A percentile compares a stretch with the other conserved stretches of the same genome.
Conservation (phyloP, 768 basidiomycete species). For the Tylopilus subfusipes region DNA sequence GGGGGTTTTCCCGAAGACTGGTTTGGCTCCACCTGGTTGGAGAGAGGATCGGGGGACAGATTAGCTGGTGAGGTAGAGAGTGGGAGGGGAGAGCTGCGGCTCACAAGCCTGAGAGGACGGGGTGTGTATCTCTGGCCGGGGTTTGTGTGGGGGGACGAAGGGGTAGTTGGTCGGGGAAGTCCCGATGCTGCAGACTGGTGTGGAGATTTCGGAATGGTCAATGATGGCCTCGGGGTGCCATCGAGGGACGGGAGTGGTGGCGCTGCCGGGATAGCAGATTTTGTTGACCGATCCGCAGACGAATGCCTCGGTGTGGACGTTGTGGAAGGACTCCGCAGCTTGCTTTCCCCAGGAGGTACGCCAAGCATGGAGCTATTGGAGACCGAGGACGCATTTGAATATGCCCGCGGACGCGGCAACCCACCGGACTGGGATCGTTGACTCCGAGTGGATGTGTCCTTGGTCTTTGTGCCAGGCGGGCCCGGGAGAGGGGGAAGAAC, state of each 20-base stretch:
- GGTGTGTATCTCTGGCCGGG: slow-evolving; percentile 16
- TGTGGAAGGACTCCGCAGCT: slow-evolving; percentile 11
- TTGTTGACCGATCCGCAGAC: slow-evolving; percentile 5
- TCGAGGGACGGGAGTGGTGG: slow-evolving; percentile 19
- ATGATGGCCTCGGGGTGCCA: slow-evolving; percentile 21
- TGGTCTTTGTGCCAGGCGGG: slow-evolving; percentile 11
- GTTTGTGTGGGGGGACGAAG: slow-evolving; percentile 6
- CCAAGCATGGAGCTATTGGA: slow-evolving; percentile 20
- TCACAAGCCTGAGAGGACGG: slow-evolving; percentile 27
- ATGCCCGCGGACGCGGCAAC: slow-evolving; percentile 33
- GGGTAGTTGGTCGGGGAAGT: slow-evolving; percentile 22
- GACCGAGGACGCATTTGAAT: slow-evolving; percentile 29
- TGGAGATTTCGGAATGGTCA: slow-evolving; percentile 28
- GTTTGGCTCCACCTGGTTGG: slow-evolving; percentile 10
- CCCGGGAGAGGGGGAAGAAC: slow-evolving; percentile 33
- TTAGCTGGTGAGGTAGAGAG: not conserved
- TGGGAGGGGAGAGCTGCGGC: slow-evolving; percentile 14
- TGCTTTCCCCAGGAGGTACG: slow-evolving; percentile 3
- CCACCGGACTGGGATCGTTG: slow-evolving; percentile 8
- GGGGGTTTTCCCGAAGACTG: slow-evolving; percentile 8
- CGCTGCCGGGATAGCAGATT: slow-evolving; percentile 5
- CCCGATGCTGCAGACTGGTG: slow-evolving; percentile 12
- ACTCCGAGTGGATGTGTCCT: slow-evolving; percentile 19
- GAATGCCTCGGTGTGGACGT: slow-evolving; percentile 12
- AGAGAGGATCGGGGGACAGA: not conserved